Evolutionary conservation across 345 rosid genomes (phyloP).

Genomic region (Anacardium occidentale): DNA sequence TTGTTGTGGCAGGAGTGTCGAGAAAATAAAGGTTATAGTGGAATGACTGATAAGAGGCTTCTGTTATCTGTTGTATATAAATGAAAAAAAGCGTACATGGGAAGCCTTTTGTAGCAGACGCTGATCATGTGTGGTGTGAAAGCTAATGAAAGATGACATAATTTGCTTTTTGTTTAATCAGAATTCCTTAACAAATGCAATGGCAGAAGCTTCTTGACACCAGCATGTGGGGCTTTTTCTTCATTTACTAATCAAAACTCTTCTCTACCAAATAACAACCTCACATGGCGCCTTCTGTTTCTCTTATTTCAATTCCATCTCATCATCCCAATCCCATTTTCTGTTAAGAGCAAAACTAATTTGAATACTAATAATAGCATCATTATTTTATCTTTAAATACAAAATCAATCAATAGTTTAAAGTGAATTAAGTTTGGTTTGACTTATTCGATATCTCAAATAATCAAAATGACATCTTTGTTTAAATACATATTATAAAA

Average conservation of each 20-base stretch:
- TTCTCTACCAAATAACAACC: conserved; percentile 5
- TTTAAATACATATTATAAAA: too few species aligned
- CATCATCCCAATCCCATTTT: background rate
- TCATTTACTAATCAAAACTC: conserved; percentile 4
- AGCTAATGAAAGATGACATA: conserved; percentile 19
- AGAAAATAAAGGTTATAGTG: background rate
- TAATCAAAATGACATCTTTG: too few species aligned
- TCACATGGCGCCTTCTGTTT: conserved; percentile 2
- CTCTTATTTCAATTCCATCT: background rate
- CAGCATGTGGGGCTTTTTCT: conserved; percentile 8
- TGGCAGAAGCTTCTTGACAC: conserved; percentile 20
- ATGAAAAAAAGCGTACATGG: conserved; percentile 17
- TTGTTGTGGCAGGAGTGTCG: background rate
- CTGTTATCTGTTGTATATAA: conserved; percentile 3
- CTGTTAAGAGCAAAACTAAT: too few species aligned
- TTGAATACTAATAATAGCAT: too few species aligned
- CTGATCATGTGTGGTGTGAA: conserved; percentile 29
- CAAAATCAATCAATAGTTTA: too few species aligned
- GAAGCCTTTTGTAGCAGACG: conserved; percentile 30
- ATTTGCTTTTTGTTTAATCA: background rate
- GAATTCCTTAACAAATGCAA: background rate
- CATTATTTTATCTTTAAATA: too few species aligned
- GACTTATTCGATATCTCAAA: too few species aligned
- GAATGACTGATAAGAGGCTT: background rate
- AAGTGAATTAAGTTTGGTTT: too few species aligned